Evolutionary conservation across 768 basidiomycete genomes (phyloP).

Genomic region (Mycena vitilis): DNA sequence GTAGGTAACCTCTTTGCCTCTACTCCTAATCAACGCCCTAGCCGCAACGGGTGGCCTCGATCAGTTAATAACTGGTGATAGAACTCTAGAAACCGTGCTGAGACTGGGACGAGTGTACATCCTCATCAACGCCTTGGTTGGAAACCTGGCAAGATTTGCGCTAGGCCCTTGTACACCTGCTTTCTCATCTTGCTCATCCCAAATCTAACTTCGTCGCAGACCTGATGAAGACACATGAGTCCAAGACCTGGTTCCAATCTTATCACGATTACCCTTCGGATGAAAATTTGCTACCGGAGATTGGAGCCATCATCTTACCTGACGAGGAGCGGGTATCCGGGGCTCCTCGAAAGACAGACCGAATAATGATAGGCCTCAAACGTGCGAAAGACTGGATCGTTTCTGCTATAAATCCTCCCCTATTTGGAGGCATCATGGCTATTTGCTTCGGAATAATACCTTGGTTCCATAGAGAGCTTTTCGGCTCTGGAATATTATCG

Average conservation of each 20-base stretch:
- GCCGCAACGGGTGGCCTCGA: conserved; percentile 32
- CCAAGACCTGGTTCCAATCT: conserved; percentile 14
- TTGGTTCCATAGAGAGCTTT: conserved; percentile 33
- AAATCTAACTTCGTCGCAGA: conserved; percentile 20
- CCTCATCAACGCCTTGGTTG: conserved; percentile 36
- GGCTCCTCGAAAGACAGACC: background rate
- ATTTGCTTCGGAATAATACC: conserved; percentile 30
- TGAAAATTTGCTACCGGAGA: conserved; percentile 13
- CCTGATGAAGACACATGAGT: conserved; percentile 27
- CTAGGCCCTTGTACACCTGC: conserved; percentile 27
- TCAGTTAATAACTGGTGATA: conserved; percentile 21
- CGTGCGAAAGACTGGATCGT: conserved; percentile 18
- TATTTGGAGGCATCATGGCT: conserved; percentile 31
- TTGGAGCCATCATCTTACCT: conserved; percentile 21
- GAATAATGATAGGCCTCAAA: background rate
- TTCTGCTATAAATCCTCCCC: conserved; percentile 27
- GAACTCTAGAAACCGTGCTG: conserved; percentile 17
- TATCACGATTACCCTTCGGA: conserved; percentile 10
- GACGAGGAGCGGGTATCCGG: conserved; percentile 3
- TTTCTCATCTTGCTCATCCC: background rate
- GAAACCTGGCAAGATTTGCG: conserved; percentile 33
- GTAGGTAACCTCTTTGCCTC: conserved; percentile 36
- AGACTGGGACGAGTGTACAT: conserved; percentile 31
- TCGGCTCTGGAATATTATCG: conserved; percentile 33
- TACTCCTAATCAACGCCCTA: conserved; percentile 31